Conservation (phyloP, 192 early-diverging fungal genomes). For the Coemansia pectinata region DNA sequence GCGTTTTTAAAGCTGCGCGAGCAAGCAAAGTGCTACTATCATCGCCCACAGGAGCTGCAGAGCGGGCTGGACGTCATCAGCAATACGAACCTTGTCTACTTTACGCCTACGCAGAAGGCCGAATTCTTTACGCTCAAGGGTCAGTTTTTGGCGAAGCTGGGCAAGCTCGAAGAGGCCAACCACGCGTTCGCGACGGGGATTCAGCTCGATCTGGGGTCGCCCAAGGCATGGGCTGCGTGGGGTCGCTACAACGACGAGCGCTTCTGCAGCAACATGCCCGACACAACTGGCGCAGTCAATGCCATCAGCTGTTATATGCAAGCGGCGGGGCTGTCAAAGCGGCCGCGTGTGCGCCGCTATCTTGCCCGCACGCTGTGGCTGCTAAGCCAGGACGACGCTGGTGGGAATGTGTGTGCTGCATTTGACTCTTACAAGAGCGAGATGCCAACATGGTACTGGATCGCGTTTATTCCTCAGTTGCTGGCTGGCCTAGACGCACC, state of each 20-base stretch:
- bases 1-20: slow-evolving; percentile 95
- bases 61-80: slow-evolving; percentile 97
- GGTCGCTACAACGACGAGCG: slow-evolving; percentile 92
- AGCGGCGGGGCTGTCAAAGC: slow-evolving; percentile 87
- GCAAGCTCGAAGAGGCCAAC: slow-evolving; percentile 83
- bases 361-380: slow-evolving; percentile 94
- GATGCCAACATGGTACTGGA: slow-evolving; percentile 96
- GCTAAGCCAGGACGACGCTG: slow-evolving; percentile 81
- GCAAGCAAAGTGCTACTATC: slow-evolving; percentile 98
- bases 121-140: slow-evolving; percentile 98
- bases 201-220: slow-evolving; percentile 83
- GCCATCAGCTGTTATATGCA: slow-evolving; percentile 97
- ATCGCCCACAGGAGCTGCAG: slow-evolving; percentile 82
- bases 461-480: slow-evolving; percentile 96
- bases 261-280: slow-evolving; percentile 81
- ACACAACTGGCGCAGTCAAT: slow-evolving; percentile 79
- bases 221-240: slow-evolving; percentile 97
- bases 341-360: slow-evolving; percentile 83
- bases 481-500: slow-evolving; percentile 79
- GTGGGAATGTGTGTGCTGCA: slow-evolving; percentile 71
- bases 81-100: slow-evolving; percentile 98
- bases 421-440: slow-evolving; percentile 92
- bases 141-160: slow-evolving; percentile 88
- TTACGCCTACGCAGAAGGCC: slow-evolving; percentile 86
- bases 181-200: slow-evolving; percentile 88